Evolutionary conservation across 2,329 filamentous ascomycete genomes (phyloP).

Genomic region (Xylariales sp.): DNA sequence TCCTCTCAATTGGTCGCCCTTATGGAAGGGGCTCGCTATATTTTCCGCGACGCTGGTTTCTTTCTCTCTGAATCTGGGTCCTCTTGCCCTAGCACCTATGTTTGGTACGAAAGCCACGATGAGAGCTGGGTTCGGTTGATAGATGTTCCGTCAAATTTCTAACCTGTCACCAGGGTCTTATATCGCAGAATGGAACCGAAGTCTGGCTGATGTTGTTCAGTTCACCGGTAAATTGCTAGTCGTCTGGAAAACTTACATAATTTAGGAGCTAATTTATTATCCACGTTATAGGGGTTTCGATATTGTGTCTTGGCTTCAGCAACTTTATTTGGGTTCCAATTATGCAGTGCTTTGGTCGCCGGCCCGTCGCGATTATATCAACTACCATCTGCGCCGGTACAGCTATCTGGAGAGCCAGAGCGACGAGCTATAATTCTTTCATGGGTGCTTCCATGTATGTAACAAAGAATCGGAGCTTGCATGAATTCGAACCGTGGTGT

Average conservation of each 20-base stretch:
- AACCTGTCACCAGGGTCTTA: constrained; percentile 48
- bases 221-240: constrained; percentile 27
- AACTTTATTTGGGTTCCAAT: constrained; percentile 51
- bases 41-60: constrained; percentile 29
- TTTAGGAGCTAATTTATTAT: not conserved
- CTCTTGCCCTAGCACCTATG: constrained; percentile 45
- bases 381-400: constrained; percentile 36
- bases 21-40: constrained; percentile 36
- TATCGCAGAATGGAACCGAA: constrained; percentile 49
- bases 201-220: constrained; percentile 44
- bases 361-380: constrained; percentile 41
- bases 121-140: too few species aligned
- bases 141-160: too few species aligned
- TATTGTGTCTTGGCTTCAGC: constrained; percentile 42
- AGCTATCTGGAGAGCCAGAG: constrained; percentile 49
- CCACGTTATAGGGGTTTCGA: constrained; percentile 32
- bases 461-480: too few species aligned
- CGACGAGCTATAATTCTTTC: constrained; percentile 54
- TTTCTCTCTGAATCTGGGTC: constrained; percentile 37
- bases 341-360: constrained; percentile 40
- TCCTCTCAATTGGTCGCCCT: constrained; percentile 43
- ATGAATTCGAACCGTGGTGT: too few species aligned
- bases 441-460: constrained; percentile 50
- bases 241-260: not conserved
- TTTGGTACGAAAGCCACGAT: constrained; percentile 31